Percentiles rank a stretch among this genome's conserved stretches.
Evolutionary conservation across 345 rosid genomes (phyloP).

Genomic region (Pugionium cornutum): DNA sequence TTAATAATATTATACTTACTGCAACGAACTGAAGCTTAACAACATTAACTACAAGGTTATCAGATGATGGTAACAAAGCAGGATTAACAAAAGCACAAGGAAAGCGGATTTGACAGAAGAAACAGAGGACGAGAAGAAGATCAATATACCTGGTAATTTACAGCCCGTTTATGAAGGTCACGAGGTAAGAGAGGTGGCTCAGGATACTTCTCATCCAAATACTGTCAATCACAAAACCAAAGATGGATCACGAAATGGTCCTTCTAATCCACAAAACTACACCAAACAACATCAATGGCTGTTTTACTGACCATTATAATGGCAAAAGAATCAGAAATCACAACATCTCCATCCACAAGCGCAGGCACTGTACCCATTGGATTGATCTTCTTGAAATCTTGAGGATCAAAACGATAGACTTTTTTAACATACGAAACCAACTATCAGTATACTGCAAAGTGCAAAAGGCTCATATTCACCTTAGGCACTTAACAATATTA

Average conservation of each 20-base stretch:
- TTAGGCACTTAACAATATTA: background rate
- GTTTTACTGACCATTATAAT: constrained; percentile 45
- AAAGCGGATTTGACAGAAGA: background rate
- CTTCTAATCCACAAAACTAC: background rate
- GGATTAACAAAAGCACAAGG: background rate
- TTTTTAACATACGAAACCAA: constrained; percentile 17
- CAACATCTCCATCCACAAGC: constrained; percentile 68
- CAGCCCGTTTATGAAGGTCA: constrained; percentile 59
- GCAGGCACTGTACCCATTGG: constrained; percentile 82
- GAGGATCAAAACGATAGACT: background rate
- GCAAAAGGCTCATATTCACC: background rate
- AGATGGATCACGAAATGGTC: constrained; percentile 1
- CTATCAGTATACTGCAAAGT: too few relatives aligned
- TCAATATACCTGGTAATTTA: constrained; percentile 63
- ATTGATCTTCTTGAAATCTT: constrained; percentile 69
- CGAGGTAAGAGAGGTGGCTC: constrained; percentile 64
- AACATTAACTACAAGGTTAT: background rate
- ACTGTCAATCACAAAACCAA: constrained; percentile 39
- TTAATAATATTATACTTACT: too few relatives aligned
- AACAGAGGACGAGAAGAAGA: background rate
- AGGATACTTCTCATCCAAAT: constrained; percentile 85
- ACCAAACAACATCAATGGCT: too few relatives aligned
- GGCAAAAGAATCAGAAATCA: constrained; percentile 74
- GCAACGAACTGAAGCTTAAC: background rate
- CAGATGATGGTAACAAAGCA: background rate